Base-by-base conservation (phyloP, 2,329 filamentous ascomycete genomes). In the Apiospora koreana region DNA sequence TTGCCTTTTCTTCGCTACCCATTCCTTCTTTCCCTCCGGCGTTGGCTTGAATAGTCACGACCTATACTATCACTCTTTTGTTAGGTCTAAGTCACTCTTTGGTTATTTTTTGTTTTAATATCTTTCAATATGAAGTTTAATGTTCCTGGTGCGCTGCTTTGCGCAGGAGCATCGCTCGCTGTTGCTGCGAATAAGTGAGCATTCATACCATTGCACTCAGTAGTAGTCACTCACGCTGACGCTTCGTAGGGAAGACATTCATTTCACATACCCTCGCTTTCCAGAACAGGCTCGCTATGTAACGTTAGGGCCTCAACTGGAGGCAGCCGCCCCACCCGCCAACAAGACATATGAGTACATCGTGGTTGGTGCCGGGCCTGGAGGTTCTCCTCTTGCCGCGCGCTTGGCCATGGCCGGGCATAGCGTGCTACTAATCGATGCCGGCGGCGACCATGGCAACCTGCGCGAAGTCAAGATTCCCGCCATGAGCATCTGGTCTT, bases 391-490 rank as follows among this genome's bases (percentile, higher is more conserved):
- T 41, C 76, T 88, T 14, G 85, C 86, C 25, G 83, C 84, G 42
- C 81, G 85, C 69, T 82, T 89, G 45, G 87, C 86, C 16, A 79
- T 84, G 48, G 85, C 85, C 43, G 86, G 86, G 67, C 83, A 85
- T 78, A 86, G 82, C 73, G 85, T 86, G 18, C 81, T 89, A 35
- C 81, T 89, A 3, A 83, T 89, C 41, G 87, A 89, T 74, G 87
- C 86, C n/a, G 87, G 86, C 64, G 84, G 86, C 71, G 86, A 89
- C 73, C 82, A 86, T 70, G 83, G 81, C 25, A 42, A 54, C 8
- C 73, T 77, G 35, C 76, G 81, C 71, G 81, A 83, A 70, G 81
- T 85, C 73, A 80, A 82, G 25, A 81, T 88, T 4, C 86, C 87
- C 25, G 85, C 83, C 3, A 81, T 85, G 71, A 82, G 83, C 69